Percentiles rank a stretch among this genome's conserved stretches.
Conservation (phyloP, 208 protist species). For the Leishmania tropica region DNA sequence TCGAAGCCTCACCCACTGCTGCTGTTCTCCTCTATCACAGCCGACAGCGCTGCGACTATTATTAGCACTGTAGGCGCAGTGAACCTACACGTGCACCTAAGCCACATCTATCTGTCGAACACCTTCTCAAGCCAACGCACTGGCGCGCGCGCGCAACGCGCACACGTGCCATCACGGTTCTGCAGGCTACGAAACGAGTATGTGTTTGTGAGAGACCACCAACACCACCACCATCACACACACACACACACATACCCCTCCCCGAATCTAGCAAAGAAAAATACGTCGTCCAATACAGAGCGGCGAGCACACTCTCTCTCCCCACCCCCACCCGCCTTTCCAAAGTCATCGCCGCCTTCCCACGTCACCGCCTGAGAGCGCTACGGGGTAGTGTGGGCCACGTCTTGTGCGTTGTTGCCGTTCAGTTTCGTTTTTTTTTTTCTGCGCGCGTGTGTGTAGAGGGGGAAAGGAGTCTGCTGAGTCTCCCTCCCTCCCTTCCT, state of each 20-base stretch:
- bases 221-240: not conserved
- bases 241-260: no score
- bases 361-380: no score
- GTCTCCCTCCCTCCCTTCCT: not conserved
- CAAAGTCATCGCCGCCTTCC: no score
- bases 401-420: no score
- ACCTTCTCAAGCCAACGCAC: not conserved
- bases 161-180: not conserved
- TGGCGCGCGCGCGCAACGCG: not conserved
- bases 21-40: not conserved
- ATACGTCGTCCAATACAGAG: no score
- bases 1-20: not conserved
- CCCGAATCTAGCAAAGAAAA: no score
- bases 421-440: no score
- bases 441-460: not conserved
- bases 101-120: not conserved
- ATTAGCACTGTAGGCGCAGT: not conserved
- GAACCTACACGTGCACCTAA: not conserved
- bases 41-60: not conserved
- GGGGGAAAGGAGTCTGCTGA: not conserved
- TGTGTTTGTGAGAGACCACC: no score
- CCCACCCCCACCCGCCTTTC: not conserved
- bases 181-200: no score
- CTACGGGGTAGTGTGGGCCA: no score
- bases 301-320: not conserved